These are phyloP conservation scores for Dictyostelium citrinum DNA, from an alignment of 78 protist genomes.

Conservation along the genomic window DNA sequence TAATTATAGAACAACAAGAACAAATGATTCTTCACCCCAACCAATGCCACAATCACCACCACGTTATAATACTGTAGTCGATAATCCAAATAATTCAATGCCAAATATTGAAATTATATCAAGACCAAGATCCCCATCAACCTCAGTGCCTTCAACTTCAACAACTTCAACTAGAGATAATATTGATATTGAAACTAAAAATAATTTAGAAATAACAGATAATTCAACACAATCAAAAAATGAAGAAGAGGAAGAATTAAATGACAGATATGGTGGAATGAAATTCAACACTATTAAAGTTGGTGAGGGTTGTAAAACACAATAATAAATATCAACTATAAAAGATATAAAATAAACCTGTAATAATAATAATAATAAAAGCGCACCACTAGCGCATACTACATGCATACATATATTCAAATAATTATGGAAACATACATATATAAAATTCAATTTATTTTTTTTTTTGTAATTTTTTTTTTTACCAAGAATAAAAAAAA, in stretches of 20 bases:
- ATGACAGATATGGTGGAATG: not conserved
- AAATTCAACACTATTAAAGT: not conserved
- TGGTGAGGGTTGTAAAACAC: conserved; percentile 6
- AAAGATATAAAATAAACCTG: no score
- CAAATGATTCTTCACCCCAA: not conserved
- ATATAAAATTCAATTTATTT: no score
- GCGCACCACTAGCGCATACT: no score
- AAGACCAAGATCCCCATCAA: not conserved
- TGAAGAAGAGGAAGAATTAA: not conserved
- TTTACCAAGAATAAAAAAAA: no score
- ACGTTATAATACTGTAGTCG: not conserved
- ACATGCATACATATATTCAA: no score
- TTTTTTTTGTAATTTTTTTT: no score
- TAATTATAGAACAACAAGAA: not conserved
- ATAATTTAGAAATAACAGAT: not conserved
- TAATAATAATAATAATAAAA: no score
- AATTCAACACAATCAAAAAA: no score
- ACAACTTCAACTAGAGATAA: not conserved
- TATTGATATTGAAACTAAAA: not conserved
- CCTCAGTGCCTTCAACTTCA: not conserved
- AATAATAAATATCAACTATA: not conserved
- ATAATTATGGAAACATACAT: no score
- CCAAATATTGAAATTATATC: not conserved
- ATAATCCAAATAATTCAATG: not conserved
- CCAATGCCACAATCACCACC: not conserved